Base-by-base conservation (phyloP, 2,329 filamentous ascomycete genomes). In the Colletotrichum destructivum region DNA sequence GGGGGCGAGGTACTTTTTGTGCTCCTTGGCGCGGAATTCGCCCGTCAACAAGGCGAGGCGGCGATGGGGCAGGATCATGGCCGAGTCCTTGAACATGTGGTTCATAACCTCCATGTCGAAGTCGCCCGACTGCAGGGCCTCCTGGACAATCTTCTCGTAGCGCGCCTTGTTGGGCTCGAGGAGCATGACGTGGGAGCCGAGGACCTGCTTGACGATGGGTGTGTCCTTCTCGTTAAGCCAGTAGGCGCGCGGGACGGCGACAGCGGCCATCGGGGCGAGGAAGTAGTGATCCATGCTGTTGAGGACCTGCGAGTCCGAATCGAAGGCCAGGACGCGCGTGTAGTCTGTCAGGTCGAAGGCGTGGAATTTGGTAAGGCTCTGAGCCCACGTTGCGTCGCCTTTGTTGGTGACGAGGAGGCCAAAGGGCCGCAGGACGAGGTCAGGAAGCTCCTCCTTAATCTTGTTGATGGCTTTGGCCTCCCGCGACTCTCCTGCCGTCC, bases 91-190 rank as follows among this genome's bases (percentile, higher is more conserved):
- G 74, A 91, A 93, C 8, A 90, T 86, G 13, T 87, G 81, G 74
- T 94, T 93, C 56, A 93, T 80, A 0, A 93, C 82, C 75, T 93
- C 90, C 91, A 93, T 93, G 72, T 93, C 91, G 70, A 88, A 91
- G 12, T 87, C 83, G 12, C 76, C 74, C 0, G 82, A 78, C 2
- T 68, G 67, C 46, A 80, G 75, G 49, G 82, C 78, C 66, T 79
- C 78, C 69, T 90, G 88, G 23, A 79, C 70, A 15, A 84, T 79
- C 1, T 86, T 77, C 6, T 76, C 64, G 38, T 73, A 55, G 3
- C 57, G 49, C 3, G 21, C 35, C 46, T 38, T 46, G 18, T 70
- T 85, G 0, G 89, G 89, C 65, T 88, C 81, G 23, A 92, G 81
- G 2, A 92, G 84, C 75, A 91, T 84, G 21, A 92, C 77, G 4